Conservation (phyloP, 2,329 filamentous ascomycete genomes). For the Sordariomycetes sp. region DNA sequence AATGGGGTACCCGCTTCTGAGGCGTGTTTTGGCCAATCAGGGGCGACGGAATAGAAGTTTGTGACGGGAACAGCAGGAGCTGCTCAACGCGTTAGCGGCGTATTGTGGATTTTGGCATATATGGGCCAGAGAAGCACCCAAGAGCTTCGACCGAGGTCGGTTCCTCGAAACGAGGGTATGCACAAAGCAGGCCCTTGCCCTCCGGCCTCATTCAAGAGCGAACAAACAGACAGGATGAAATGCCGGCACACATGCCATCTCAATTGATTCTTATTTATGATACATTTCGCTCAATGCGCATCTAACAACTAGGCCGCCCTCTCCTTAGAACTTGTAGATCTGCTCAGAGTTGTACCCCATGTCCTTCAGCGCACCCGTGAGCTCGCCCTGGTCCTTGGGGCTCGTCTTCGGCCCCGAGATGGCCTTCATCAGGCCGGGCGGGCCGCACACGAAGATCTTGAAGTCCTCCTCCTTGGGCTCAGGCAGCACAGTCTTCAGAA, state of each 20-base stretch:
- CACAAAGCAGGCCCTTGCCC: too few species aligned
- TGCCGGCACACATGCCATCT: not conserved
- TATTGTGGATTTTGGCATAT: not conserved
- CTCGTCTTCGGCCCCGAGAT: conserved; percentile 84
- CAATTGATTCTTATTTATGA: not conserved
- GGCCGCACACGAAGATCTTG: conserved; percentile 95
- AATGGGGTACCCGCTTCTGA: not conserved
- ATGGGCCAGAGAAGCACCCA: not conserved
- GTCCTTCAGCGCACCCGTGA: conserved; percentile 71
- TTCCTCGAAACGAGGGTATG: too few species aligned
- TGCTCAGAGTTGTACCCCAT: conserved; percentile 63
- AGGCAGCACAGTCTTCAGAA: conserved; percentile 88
- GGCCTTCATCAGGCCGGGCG: conserved; percentile 86
- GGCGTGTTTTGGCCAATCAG: not conserved
- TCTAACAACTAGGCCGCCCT: not conserved
- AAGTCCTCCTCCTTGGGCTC: conserved; percentile 86
- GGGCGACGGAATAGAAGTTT: not conserved
- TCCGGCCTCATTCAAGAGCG: not conserved
- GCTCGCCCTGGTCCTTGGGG: conserved; percentile 88
- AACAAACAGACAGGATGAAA: not conserved
- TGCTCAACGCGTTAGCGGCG: not conserved
- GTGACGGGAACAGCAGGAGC: not conserved
- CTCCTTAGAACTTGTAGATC: conserved; percentile 79
- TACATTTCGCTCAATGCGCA: conserved; percentile 1
- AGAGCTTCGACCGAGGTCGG: not conserved